Percentiles rank a stretch among this genome's conserved stretches.
These are phyloP conservation scores for Alectoria sarmentosa DNA, from an alignment of 495 filamentous ascomycete genomes.

Conservation along the genomic window DNA sequence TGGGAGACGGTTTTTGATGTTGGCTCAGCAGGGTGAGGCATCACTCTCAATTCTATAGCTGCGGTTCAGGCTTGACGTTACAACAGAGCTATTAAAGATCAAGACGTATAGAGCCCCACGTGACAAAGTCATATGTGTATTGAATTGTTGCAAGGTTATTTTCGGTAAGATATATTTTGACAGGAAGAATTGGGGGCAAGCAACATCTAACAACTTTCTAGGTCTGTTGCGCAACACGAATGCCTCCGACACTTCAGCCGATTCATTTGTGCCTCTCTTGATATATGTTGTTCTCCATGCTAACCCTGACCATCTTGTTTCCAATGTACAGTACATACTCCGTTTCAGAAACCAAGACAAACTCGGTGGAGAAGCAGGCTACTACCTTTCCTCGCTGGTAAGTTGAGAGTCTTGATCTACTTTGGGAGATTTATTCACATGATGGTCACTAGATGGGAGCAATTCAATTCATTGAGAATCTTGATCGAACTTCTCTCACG, in stretches of 20 bases:
- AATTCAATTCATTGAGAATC: conserved; percentile 92
- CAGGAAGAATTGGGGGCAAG: not conserved
- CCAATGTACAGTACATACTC: conserved; percentile 96
- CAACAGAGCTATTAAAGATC: conserved; percentile 81
- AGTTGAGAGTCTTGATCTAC: conserved; percentile 22
- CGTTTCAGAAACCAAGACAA: conserved; percentile 97
- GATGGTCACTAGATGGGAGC: conserved; percentile 65
- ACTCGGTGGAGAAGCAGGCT: conserved; percentile 90
- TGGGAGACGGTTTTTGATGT: conserved; percentile 75
- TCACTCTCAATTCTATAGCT: not conserved
- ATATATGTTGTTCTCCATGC: conserved; percentile 94
- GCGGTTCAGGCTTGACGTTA: conserved; percentile 28
- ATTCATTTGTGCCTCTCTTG: conserved; percentile 90
- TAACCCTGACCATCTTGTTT: conserved; percentile 90
- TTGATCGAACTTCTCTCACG: conserved; percentile 89
- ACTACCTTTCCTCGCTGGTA: conserved; percentile 95
- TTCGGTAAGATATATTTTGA: conserved; percentile 57
- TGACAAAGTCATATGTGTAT: conserved; percentile 96
- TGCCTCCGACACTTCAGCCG: conserved; percentile 80
- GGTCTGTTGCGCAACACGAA: conserved; percentile 88
- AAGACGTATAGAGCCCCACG: conserved; percentile 90
- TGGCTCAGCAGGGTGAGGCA: conserved; percentile 76
- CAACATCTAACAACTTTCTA: conserved; percentile 30
- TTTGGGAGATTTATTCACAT: conserved; percentile 9
- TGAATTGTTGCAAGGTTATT: conserved; percentile 99